A percentile compares a stretch with the other conserved stretches of the same genome.
phyloP scores from a whole-genome alignment of 1,284 basidiomycete species.

The Rhodotorula sp. region DNA sequence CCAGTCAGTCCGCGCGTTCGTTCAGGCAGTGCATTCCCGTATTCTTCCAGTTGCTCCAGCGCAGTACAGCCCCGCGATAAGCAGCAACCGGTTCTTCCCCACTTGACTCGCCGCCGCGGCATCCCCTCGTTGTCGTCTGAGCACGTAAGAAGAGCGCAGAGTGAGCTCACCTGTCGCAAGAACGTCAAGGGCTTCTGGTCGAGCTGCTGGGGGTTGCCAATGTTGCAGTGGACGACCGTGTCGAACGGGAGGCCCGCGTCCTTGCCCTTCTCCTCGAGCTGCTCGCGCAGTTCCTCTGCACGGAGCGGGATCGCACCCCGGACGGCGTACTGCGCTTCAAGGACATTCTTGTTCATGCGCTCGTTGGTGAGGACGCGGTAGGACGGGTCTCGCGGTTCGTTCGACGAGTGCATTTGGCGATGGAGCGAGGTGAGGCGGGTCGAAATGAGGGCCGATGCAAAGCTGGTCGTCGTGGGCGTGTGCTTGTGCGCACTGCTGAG shows the following conservation, averaged over 20 bases:
- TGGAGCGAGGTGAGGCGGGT: constrained; percentile 3
- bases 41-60: too few species aligned
- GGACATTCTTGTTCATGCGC: constrained; percentile 70
- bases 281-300: constrained; percentile 76
- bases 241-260: constrained; percentile 70
- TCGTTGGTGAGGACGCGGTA: constrained; percentile 44
- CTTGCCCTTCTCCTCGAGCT: constrained; percentile 56
- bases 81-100: not conserved
- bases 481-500: too few species aligned
- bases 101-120: not conserved
- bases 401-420: not conserved
- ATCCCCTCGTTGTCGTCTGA: not conserved
- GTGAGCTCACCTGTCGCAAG: constrained; percentile 71
- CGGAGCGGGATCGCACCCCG: constrained; percentile 94
- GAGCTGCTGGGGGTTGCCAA: constrained; percentile 96
- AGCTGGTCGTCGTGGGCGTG: too few species aligned
- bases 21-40: too few species aligned
- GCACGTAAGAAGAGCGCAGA: not conserved
- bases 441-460: not conserved
- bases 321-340: constrained; percentile 88
- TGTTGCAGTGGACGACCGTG: constrained; percentile 90
- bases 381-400: constrained; percentile 13
- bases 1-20: not conserved
- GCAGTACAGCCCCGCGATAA: not conserved
- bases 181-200: constrained; percentile 93